Conservation (phyloP, 1,284 basidiomycete species). For the Ganoderma lingzhi region DNA sequence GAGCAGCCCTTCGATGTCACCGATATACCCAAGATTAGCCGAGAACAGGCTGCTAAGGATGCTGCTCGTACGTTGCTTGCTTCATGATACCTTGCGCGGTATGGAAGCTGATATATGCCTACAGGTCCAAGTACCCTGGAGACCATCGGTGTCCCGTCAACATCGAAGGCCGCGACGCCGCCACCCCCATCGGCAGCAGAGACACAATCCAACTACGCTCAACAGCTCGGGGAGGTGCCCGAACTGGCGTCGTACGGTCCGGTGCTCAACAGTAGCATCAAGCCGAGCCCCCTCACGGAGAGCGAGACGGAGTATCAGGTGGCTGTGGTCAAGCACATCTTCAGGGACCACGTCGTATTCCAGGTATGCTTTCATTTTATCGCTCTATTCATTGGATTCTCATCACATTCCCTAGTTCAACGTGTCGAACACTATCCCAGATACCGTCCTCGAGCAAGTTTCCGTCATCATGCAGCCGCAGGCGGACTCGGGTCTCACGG, state of each 20-base stretch:
- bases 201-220: slow-evolving; percentile 85
- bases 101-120: slow-evolving; percentile 8
- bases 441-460: slow-evolving; percentile 95
- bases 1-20: slow-evolving; percentile 81
- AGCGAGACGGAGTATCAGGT: slow-evolving; percentile 99
- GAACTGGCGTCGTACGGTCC: slow-evolving; percentile 89
- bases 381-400: slow-evolving; percentile 15
- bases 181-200: slow-evolving; percentile 81
- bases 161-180: slow-evolving; percentile 66
- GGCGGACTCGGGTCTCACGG: slow-evolving; percentile 79
- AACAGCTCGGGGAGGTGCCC: slow-evolving; percentile 87
- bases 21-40: slow-evolving; percentile 90
- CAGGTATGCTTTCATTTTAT: slow-evolving; percentile 62
- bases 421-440: slow-evolving; percentile 98
- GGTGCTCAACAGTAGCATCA: slow-evolving; percentile 87
- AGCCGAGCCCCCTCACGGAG: slow-evolving; percentile 90
- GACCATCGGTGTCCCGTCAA: slow-evolving; percentile 76
- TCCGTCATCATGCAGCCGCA: slow-evolving; percentile 93
- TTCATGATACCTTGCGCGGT: not conserved
- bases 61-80: slow-evolving; percentile 74
- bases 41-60: slow-evolving; percentile 88
- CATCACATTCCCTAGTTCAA: slow-evolving; percentile 75
- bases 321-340: slow-evolving; percentile 96
- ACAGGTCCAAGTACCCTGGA: slow-evolving; percentile 86
- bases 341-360: slow-evolving; percentile 96